Base-by-base conservation (phyloP, 2,329 filamentous ascomycete genomes). In the Chalaropsis thielavioides region DNA sequence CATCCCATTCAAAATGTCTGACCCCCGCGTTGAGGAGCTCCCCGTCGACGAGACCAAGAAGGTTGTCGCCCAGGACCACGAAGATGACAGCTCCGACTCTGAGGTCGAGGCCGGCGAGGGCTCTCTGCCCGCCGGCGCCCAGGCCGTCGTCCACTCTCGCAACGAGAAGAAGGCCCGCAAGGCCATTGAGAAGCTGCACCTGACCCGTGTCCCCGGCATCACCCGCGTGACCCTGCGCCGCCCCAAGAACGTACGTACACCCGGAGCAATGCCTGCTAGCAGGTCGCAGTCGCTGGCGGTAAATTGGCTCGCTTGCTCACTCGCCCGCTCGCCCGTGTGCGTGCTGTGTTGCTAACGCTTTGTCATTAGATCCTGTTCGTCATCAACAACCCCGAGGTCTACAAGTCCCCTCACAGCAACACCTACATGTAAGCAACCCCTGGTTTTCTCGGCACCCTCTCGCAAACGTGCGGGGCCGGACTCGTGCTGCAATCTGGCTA, bases 121-220 rank as follows among this genome's bases (percentile, higher is more conserved):
- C 69, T 84, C 84, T 71, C 76, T 83, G 70, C 90, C 92, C 75
- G 87, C 89, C 71, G 94, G 92, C 75, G 89, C 91, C 74, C 85
- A 88, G 70, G 88, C 92, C 74, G 85, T 94, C 73, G 87, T 99
- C 75, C 92, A 97, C 85, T 96, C 90, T 76, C 91, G 94, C 79
- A 97, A 97, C 82, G 94, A 99, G 88, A 99, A 99, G 89, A 99
- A 99, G 87, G 95, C 94, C 73, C 88, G 94, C 81, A 99, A 99
- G 86, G 91, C 92, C 74, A 95, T 99, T 76, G 89, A 91, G 78
- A 99, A 99, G 87, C 86, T 97, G 75, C 92, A 95, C 76, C 82
- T 99, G 76, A 94, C 90, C 83, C 91, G 92, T 75, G 88, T 99
- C 71, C 88, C 89, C 74, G 95, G 94, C 76, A 99, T 99, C 79